Percentiles rank a stretch among this genome's conserved stretches.
Evolutionary conservation across 805 yeast genomes (phyloP).

Genomic region (Candida hungchunana): DNA sequence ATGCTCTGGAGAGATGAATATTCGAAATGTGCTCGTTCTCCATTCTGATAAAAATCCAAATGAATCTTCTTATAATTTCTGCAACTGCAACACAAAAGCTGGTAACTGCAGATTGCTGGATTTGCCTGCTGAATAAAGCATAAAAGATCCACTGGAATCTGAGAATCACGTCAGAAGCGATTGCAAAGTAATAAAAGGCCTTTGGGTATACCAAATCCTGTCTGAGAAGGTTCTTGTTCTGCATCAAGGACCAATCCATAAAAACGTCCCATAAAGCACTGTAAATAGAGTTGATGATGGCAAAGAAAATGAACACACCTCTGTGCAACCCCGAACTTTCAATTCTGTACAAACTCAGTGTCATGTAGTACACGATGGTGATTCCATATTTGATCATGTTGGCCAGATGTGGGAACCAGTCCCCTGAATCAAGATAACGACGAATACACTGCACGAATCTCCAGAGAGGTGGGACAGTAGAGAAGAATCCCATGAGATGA

Average conservation of each 20-base stretch:
- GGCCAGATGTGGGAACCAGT: conserved; percentile 94
- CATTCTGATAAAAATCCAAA: conserved; percentile 91
- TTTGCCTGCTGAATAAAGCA: conserved; percentile 67
- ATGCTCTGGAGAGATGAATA: conserved; percentile 79
- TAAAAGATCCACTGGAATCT: conserved; percentile 93
- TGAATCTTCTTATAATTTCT: conserved; percentile 75
- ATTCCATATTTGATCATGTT: conserved; percentile 76
- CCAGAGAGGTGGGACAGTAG: conserved; percentile 85
- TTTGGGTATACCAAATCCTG: conserved; percentile 65
- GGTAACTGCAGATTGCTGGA: conserved; percentile 84
- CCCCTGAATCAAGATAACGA: conserved; percentile 90
- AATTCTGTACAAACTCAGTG: conserved; percentile 76
- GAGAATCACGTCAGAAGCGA: conserved; percentile 64
- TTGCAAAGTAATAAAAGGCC: conserved; percentile 67
- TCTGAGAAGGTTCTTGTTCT: conserved; percentile 58
- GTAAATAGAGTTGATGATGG: conserved; percentile 64
- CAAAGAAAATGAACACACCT: conserved; percentile 67
- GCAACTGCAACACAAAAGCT: conserved; percentile 81
- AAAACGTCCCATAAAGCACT: conserved; percentile 83
- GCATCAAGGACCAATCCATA: conserved; percentile 94
- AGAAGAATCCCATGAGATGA: conserved; percentile 73
- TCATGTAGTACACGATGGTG: conserved; percentile 62
- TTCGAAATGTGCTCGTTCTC: conserved; percentile 96
- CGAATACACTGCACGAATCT: conserved; percentile 86
- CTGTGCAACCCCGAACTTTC: conserved; percentile 35